Evolutionary conservation across 805 yeast genomes (phyloP), one percentile per base, ranked within the genome.

Genomic region (Kazachstania martiniae): DNA sequence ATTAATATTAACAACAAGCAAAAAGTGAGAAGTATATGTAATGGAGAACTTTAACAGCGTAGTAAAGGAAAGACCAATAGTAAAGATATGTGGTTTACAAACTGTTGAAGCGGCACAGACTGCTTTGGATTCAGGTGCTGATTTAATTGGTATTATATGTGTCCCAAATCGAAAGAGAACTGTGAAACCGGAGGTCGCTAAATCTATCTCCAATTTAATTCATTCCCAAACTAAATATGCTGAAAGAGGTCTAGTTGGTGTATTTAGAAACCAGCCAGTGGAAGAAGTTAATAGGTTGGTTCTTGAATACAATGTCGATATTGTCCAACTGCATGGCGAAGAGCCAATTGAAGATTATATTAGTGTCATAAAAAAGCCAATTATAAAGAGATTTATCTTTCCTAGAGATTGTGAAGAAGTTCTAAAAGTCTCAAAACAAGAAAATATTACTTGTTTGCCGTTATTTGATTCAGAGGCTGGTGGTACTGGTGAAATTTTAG

Each of bases 311-410:
- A 59, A 61, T 1, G 50, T 86, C 3, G 97, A 91, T 54, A 60
- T 84, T 17, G 80, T 91, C 1, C 98, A 91, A 52, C 58, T 91
- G 9, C 98, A 91, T 54, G 98, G 97, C 8, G 65, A 72, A 18
- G 79, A 54, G 31, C 25, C 40, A 14, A 45, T 51, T 51, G 54
- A 65, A 12, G 68, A 63, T 25, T 72, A 66, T 54, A 18, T 32
- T 43, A 37, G 51, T 56, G 25, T 56, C 47, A 29, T 43, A 0
- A 35, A 51, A 2, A 62, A 65, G 28, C 94, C 94, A 0, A 72
- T 84, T 8, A 79, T 89, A 37, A 70, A 81, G 29, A 62, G 96
- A 35, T 78, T 72, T 44, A 73, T 51, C 8, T 56, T 78, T 1
- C 83, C 93, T 0, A 59, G 60, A 16, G 77, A 76, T 29, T 50